Evolutionary conservation across 345 rosid genomes (phyloP), one percentile per base, ranked within the genome.

Genomic region (Camelina laxa): DNA sequence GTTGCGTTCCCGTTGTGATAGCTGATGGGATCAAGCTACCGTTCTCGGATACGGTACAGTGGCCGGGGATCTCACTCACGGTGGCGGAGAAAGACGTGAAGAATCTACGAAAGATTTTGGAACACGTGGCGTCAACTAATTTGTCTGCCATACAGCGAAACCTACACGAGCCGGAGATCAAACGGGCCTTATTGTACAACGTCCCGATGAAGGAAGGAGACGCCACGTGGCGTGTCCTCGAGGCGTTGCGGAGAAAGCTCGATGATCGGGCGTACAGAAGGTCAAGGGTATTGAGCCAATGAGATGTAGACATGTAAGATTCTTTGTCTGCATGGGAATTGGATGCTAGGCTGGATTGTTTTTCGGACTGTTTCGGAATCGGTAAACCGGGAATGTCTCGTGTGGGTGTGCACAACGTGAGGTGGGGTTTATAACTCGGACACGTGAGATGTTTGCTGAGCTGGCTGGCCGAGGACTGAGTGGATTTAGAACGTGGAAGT

Each of bases 1-100:
- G 99, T 0, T 95, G 99, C 62, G 89, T 95, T 20, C 99, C 99
- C 9, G 97, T 95, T 10, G 84, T 92, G 3, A 87, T 92, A 7
- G 97, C 99, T 0, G 97, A 95, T 27, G 99, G 90, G 14, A 89
- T 95, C 59, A 83, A 86, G 50, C 61, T 95, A 42, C 97, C 99
- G 1, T 95, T 95, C 78, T 72, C 87, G 4, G 72, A 70, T 33
- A 81, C 84, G 14, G 87, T 92, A 2, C 88, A 80, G 11, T 95
- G 99, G 99, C 69, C 87, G 59, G 87, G 86, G 17, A 89, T 95
- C 22, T 92, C 99, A 1, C 79, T 95, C 3, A 81, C 87, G 68
- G 97, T 95, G 80, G 89, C 92, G 20, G 99, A 95, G 73, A 84
- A 75, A 76, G 96, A 95, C 83, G 97, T 86, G 60, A 83, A 27